Evolutionary conservation across 2,329 filamentous ascomycete genomes (phyloP).

Genomic region (Ampelomyces quisqualis): DNA sequence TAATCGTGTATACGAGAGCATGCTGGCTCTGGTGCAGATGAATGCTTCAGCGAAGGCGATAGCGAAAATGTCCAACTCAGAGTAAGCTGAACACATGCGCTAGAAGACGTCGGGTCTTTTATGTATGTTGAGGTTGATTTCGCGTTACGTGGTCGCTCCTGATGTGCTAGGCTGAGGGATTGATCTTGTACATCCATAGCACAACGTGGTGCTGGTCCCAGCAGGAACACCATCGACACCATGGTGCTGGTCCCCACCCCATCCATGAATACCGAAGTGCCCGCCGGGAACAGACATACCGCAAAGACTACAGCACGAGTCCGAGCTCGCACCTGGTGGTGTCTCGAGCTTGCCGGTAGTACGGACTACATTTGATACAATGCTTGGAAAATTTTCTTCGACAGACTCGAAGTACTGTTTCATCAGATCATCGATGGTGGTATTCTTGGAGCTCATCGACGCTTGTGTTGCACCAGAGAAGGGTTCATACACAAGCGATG

Average conservation of each 20-base stretch:
- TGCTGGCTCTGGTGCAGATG: too few relatives aligned
- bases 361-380: constrained; percentile 92
- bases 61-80: too few relatives aligned
- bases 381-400: constrained; percentile 81
- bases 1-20: too few relatives aligned
- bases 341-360: constrained; percentile 79
- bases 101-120: too few relatives aligned
- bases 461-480: constrained; percentile 30
- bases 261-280: constrained; percentile 64
- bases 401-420: constrained; percentile 82
- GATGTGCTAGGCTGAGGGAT: constrained; percentile 20
- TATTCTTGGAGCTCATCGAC: constrained; percentile 66
- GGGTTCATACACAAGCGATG: constrained; percentile 38
- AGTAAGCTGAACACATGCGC: too few relatives aligned
- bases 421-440: constrained; percentile 91
- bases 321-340: constrained; percentile 32
- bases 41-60: too few relatives aligned
- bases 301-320: constrained; percentile 63
- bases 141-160: too few relatives aligned
- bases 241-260: constrained; percentile 58
- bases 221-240: constrained; percentile 25
- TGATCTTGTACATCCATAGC: constrained; percentile 73
- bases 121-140: too few relatives aligned
- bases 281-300: constrained; percentile 64
- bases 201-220: constrained; percentile 48